phyloP scores from a whole-genome alignment of 2,329 filamentous ascomycete genomes.

The Setomelanomma holmii region DNA sequence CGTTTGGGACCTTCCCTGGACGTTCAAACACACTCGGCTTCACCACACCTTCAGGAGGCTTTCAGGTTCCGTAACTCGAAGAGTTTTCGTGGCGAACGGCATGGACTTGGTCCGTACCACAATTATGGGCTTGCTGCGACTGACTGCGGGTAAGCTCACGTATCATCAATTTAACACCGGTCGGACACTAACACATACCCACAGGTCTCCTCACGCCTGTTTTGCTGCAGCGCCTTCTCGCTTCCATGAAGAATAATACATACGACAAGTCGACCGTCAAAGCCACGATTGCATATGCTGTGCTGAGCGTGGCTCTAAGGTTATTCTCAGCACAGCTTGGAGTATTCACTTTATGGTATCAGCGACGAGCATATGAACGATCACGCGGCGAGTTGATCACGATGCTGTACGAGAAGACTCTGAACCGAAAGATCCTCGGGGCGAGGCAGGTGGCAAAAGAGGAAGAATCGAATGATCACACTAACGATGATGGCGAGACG shows the following conservation, averaged over 20 bases:
- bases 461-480: conserved; percentile 25
- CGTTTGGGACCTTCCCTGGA: conserved; percentile 79
- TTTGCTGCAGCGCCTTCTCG: conserved; percentile 74
- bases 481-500: conserved; percentile 21
- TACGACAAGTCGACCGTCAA: conserved; percentile 57
- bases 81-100: conserved; percentile 77
- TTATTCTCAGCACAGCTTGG: conserved; percentile 69
- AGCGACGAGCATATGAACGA: conserved; percentile 82
- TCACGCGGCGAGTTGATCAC: conserved; percentile 86
- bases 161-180: background rate
- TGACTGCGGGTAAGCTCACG: conserved; percentile 57
- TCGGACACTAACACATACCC: conserved; percentile 4
- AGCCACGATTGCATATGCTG: conserved; percentile 70
- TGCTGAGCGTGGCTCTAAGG: conserved; percentile 66
- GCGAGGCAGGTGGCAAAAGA: conserved; percentile 40
- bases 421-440: conserved; percentile 65
- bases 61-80: conserved; percentile 72
- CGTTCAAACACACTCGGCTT: conserved; percentile 80
- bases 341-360: conserved; percentile 79
- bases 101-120: conserved; percentile 77
- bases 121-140: conserved; percentile 68
- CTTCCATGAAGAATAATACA: conserved; percentile 72
- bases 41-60: conserved; percentile 78
- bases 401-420: conserved; percentile 80
- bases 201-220: conserved; percentile 63